phyloP scores from a whole-genome alignment of 495 filamentous ascomycete species.

The Aspergillus haitiensis region DNA sequence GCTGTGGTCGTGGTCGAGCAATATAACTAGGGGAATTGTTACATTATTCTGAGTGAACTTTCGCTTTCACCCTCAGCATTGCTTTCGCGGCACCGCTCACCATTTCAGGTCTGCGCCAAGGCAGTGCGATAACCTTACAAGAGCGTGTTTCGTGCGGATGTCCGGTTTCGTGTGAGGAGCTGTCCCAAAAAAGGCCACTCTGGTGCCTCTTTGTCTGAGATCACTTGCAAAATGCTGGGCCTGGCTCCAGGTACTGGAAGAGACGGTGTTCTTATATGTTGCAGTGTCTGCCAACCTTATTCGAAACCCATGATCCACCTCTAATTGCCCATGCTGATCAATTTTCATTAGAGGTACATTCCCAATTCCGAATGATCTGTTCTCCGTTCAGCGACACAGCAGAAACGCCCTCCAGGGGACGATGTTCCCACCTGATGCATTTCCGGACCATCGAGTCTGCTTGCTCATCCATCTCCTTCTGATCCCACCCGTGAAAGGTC shows the following conservation, averaged over 20 bases:
- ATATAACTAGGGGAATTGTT: constrained; percentile 10
- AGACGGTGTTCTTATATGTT: constrained; percentile 12
- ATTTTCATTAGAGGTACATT: constrained; percentile 15
- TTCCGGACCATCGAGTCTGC: constrained; percentile 19
- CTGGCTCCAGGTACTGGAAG: neutral
- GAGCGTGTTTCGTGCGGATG: constrained; percentile 11
- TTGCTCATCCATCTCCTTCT: constrained; percentile 16
- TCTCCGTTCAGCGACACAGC: too few species aligned
- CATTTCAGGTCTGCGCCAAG: constrained; percentile 15
- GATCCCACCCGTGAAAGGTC: constrained; percentile 13
- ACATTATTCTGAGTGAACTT: neutral
- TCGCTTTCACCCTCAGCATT: too few species aligned
- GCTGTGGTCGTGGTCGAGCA: constrained; percentile 14
- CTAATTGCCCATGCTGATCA: constrained; percentile 7
- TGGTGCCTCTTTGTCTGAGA: constrained; percentile 8
- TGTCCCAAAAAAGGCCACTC: constrained; percentile 17
- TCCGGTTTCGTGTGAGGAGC: constrained; percentile 17
- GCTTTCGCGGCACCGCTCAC: neutral
- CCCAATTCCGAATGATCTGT: constrained; percentile 17
- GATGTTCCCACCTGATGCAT: constrained; percentile 12
- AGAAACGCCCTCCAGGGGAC: neutral
- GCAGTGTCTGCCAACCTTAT: neutral
- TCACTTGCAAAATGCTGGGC: constrained; percentile 9
- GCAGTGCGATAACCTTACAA: constrained; percentile 9
- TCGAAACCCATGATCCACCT: constrained; percentile 12